Conservation (phyloP, 306 rosid species). For the Urtica urens region DNA sequence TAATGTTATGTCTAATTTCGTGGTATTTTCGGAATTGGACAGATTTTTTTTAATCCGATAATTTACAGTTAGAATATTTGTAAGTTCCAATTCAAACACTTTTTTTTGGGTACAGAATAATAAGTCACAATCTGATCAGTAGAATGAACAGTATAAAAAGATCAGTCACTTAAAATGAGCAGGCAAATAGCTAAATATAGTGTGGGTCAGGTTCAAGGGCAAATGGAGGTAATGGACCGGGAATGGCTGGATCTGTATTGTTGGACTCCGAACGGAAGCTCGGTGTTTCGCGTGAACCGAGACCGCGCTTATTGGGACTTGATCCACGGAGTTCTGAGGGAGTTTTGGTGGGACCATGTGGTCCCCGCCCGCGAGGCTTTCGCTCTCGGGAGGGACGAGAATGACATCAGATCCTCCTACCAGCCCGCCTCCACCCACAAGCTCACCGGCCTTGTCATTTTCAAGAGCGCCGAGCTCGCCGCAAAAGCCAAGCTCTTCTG, state of each 20-base stretch:
- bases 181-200: too few species aligned
- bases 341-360: constrained; percentile 98
- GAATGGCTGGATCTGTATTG: constrained; percentile 89
- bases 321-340: constrained; percentile 54
- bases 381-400: constrained; percentile 44
- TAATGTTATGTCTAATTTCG: too few species aligned
- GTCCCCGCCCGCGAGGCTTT: constrained; percentile 77
- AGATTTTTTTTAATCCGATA: too few species aligned
- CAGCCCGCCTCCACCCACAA: constrained; percentile 64
- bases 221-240: constrained; percentile 82
- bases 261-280: constrained; percentile 93
- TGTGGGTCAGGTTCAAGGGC: constrained; percentile 97
- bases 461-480: constrained; percentile 65
- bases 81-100: too few species aligned
- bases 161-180: too few species aligned
- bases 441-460: constrained; percentile 61
- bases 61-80: too few species aligned
- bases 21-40: too few species aligned
- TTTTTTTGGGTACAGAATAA: too few species aligned
- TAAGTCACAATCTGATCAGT: too few species aligned
- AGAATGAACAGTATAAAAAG: too few species aligned
- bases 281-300: constrained; percentile 59
- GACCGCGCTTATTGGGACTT: constrained; percentile 67
- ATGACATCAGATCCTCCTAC: constrained; percentile 30
- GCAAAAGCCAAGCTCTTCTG: constrained; percentile 60